Evolutionary conservation across 805 yeast genomes (phyloP).

Genomic region (Candida tibetensis): DNA sequence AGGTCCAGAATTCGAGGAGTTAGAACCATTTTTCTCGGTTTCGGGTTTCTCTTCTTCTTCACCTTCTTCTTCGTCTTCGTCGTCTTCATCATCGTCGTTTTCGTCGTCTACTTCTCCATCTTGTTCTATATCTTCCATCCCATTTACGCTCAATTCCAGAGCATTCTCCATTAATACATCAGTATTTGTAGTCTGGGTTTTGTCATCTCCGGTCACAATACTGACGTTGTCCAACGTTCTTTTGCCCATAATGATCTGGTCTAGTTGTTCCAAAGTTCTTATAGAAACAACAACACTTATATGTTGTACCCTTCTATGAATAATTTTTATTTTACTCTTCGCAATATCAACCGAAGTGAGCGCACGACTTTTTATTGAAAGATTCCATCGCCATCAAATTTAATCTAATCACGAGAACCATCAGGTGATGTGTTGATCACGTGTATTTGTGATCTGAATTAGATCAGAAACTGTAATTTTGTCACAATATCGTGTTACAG

Average conservation of each 20-base stretch:
- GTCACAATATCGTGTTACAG: no score
- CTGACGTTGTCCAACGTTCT: conserved; percentile 9
- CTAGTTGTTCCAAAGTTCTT: not conserved
- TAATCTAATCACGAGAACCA: no score
- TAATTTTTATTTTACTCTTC: not conserved
- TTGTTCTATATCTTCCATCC: conserved; percentile 9
- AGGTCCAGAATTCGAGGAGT: conserved; percentile 11
- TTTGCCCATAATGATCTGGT: conserved; percentile 9
- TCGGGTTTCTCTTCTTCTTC: conserved; percentile 5
- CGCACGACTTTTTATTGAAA: conserved; percentile 2
- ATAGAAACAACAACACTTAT: not conserved
- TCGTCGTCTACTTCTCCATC: conserved; percentile 24
- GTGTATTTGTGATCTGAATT: no score
- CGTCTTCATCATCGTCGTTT: conserved; percentile 22
- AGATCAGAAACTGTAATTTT: no score
- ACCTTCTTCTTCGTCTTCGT: conserved; percentile 13
- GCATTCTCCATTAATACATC: not conserved
- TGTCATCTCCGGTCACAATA: not conserved
- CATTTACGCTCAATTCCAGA: not conserved
- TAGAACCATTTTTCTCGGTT: conserved; percentile 1
- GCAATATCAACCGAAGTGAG: not conserved
- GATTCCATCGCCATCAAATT: no score
- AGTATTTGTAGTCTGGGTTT: not conserved
- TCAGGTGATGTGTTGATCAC: no score
- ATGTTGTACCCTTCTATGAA: not conserved